phyloP scores from a whole-genome alignment of 805 yeast species.

The Pichia phayaonensis region DNA sequence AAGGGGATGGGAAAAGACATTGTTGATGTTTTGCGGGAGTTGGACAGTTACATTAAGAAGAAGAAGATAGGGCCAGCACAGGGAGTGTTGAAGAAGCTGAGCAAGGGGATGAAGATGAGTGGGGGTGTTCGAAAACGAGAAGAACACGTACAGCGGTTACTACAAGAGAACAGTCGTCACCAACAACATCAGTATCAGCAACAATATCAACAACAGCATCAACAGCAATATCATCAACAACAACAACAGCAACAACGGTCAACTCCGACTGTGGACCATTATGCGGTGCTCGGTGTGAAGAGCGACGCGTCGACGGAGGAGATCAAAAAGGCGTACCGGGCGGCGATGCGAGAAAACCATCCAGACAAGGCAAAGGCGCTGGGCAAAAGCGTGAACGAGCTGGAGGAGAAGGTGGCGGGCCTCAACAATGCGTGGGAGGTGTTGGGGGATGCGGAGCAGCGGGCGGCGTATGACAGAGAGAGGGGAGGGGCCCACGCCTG shows the following conservation, averaged over 20 bases:
- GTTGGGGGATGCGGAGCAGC: not conserved
- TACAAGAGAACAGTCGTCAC: too few relatives aligned
- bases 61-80: slow-evolving; percentile 33
- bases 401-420: not conserved
- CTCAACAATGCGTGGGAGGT: not conserved
- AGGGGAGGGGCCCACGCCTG: not conserved
- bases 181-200: too few relatives aligned
- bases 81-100: slow-evolving; percentile 28
- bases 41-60: slow-evolving; percentile 14
- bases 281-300: not conserved
- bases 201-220: slow-evolving; percentile 27
- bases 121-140: not conserved
- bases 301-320: not conserved
- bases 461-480: not conserved
- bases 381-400: not conserved
- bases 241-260: slow-evolving; percentile 30
- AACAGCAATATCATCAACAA: slow-evolving; percentile 11
- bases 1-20: slow-evolving; percentile 3
- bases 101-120: slow-evolving; percentile 33
- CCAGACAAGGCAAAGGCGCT: not conserved
- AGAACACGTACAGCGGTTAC: not conserved
- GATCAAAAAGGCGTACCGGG: not conserved
- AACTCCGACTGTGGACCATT: not conserved
- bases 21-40: slow-evolving; percentile 10
- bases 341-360: not conserved